Conservation (phyloP, 192 early-diverging fungal genomes). For the Coemansia sp. region DNA sequence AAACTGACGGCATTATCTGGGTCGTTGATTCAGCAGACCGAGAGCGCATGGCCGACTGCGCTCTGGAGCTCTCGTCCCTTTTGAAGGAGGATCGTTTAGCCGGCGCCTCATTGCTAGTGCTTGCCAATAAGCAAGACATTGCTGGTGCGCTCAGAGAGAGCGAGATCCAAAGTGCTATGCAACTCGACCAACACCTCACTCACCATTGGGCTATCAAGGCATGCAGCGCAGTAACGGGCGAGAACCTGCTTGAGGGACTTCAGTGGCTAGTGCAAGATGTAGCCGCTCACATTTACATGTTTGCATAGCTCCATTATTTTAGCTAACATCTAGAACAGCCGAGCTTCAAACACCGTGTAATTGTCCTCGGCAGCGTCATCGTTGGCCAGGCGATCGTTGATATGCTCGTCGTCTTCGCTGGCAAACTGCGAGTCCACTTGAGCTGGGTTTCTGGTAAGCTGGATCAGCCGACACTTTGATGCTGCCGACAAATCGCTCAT, state of each 20-base stretch:
- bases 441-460: constrained; percentile 34
- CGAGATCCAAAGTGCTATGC: constrained; percentile 74
- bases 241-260: constrained; percentile 85
- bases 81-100: constrained; percentile 93
- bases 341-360: constrained; percentile 38
- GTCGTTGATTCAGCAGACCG: constrained; percentile 96
- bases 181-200: constrained; percentile 70
- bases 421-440: constrained; percentile 34
- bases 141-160: constrained; percentile 72
- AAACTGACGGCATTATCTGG: constrained; percentile 97
- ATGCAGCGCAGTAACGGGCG: constrained; percentile 81
- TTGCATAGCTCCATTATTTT: constrained; percentile 52
- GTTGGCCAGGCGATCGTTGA: neutral
- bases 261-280: constrained; percentile 96
- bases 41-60: constrained; percentile 79
- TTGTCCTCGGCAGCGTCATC: constrained; percentile 15
- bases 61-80: constrained; percentile 72
- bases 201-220: constrained; percentile 94
- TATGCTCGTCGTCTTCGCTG: constrained; percentile 1
- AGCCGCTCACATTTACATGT: constrained; percentile 82
- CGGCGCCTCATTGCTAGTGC: constrained; percentile 91
- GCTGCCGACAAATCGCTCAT: neutral
- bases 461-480: constrained; percentile 10
- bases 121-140: constrained; percentile 99
- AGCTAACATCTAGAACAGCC: constrained; percentile 15